Conservation (phyloP, 306 rosid species). For the Ormosia emarginata region DNA sequence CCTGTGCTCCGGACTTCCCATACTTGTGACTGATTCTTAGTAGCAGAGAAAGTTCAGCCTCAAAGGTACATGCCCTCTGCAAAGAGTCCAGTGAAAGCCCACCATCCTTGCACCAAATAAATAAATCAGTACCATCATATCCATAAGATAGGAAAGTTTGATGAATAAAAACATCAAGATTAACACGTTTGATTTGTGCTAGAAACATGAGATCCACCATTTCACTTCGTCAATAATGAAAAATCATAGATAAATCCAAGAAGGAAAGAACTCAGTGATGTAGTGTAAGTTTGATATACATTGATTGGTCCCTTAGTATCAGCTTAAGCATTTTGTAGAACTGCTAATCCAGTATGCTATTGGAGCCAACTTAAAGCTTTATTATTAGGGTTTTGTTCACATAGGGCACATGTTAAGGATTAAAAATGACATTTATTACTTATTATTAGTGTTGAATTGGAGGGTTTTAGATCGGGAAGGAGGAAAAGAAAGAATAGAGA, state of each 20-base stretch:
- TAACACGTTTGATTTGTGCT: neutral
- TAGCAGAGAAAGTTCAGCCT: conserved; percentile 83
- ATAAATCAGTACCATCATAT: neutral
- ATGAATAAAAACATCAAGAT: neutral
- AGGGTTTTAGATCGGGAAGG: too few relatives aligned
- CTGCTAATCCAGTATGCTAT: neutral
- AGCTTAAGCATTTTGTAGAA: neutral
- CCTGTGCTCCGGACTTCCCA: conserved; percentile 93
- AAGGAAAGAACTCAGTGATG: neutral
- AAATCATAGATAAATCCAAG: neutral
- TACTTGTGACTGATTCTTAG: conserved; percentile 81
- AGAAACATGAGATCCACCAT: neutral
- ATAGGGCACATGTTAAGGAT: too few relatives aligned
- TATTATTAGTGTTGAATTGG: too few relatives aligned
- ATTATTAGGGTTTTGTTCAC: neutral
- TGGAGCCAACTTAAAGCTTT: neutral
- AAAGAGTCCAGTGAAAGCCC: conserved; percentile 65
- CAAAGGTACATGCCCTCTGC: conserved; percentile 86
- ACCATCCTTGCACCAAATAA: conserved; percentile 61
- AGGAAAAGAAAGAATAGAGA: too few relatives aligned
- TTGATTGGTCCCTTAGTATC: neutral
- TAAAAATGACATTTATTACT: too few relatives aligned
- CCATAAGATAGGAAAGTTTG: neutral
- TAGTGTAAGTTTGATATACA: neutral
- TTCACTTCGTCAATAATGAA: neutral